Conservation (phyloP, 106 monocot species). For the Acorus gramineus region DNA sequence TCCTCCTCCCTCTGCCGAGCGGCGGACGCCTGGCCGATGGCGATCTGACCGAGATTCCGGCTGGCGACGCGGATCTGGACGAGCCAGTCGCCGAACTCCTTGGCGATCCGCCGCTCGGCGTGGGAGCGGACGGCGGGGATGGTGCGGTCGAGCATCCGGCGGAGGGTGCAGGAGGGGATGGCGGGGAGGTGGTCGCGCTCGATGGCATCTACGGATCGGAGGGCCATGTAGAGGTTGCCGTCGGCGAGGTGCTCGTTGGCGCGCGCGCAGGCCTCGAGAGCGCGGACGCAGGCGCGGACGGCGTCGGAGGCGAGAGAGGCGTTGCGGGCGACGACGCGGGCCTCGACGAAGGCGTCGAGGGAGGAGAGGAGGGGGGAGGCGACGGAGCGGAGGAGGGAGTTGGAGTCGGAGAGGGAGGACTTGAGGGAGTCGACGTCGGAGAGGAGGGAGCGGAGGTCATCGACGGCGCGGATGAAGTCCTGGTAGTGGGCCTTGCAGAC, state of each 20-base stretch:
- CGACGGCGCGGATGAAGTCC: conserved; percentile 96
- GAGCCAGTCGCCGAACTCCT: conserved; percentile 90
- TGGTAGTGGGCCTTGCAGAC: conserved; percentile 87
- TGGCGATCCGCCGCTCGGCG: conserved; percentile 58
- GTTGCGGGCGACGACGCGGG: conserved; percentile 48
- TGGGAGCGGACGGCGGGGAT: conserved; percentile 71
- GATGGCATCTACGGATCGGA: conserved; percentile 57
- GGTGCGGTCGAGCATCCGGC: conserved; percentile 57
- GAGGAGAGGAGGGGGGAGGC: conserved; percentile 60
- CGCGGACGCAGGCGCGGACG: conserved; percentile 36
- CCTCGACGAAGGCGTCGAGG: conserved; percentile 62
- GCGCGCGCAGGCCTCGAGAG: conserved; percentile 45
- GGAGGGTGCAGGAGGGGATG: conserved; percentile 37
- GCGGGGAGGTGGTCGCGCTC: conserved; percentile 40
- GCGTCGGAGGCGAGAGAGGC: conserved; percentile 37
- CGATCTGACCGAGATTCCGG: conserved; percentile 85
- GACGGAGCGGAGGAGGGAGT: conserved; percentile 59
- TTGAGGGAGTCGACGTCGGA: conserved; percentile 86
- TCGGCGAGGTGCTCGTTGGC: conserved; percentile 50
- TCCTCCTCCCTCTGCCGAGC: conserved; percentile 94
- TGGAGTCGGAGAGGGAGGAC: conserved; percentile 70
- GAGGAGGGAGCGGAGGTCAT: conserved; percentile 95
- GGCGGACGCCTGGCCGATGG: conserved; percentile 79
- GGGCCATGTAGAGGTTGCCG: conserved; percentile 61
- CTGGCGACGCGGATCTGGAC: conserved; percentile 84